A percentile compares a stretch with the other conserved stretches of the same genome.
Evolutionary conservation across 2,329 filamentous ascomycete species (phyloP).

Genomic region (Neonectria magnoliae): DNA sequence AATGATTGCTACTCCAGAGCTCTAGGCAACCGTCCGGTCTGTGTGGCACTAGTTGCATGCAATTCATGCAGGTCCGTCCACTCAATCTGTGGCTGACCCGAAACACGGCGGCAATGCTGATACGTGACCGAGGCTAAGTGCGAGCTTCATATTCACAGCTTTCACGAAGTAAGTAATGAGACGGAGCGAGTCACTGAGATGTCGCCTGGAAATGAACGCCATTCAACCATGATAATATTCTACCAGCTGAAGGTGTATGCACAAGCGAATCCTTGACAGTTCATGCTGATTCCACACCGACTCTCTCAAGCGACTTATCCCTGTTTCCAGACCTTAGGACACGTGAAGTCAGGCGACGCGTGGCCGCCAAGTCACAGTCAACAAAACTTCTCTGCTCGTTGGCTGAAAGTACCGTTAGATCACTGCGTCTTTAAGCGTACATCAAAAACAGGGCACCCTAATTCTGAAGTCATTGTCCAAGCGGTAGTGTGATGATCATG

Average conservation of each 20-base stretch:
- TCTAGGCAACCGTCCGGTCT: neutral
- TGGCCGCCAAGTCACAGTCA: neutral
- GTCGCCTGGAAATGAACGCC: neutral
- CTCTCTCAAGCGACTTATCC: neutral
- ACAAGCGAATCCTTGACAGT: neutral
- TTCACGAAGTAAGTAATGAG: neutral
- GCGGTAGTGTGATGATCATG: too few species aligned
- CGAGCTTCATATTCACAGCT: neutral
- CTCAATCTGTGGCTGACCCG: slow-evolving; percentile 7
- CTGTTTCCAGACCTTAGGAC: neutral
- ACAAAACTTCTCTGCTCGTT: neutral
- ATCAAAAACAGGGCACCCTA: neutral
- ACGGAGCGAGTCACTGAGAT: neutral
- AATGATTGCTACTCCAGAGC: neutral
- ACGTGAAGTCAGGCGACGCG: neutral
- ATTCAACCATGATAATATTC: neutral
- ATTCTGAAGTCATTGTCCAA: too few species aligned
- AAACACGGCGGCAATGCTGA: slow-evolving; percentile 1
- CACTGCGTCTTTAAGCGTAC: neutral
- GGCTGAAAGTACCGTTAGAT: neutral
- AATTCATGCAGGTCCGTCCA: slow-evolving; percentile 23
- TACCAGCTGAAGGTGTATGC: neutral
- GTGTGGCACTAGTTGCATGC: slow-evolving; percentile 12
- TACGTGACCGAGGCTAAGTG: neutral
- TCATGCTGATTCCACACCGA: neutral